Conservation (phyloP, 805 yeast species). For the Wickerhamiella lipophila region DNA sequence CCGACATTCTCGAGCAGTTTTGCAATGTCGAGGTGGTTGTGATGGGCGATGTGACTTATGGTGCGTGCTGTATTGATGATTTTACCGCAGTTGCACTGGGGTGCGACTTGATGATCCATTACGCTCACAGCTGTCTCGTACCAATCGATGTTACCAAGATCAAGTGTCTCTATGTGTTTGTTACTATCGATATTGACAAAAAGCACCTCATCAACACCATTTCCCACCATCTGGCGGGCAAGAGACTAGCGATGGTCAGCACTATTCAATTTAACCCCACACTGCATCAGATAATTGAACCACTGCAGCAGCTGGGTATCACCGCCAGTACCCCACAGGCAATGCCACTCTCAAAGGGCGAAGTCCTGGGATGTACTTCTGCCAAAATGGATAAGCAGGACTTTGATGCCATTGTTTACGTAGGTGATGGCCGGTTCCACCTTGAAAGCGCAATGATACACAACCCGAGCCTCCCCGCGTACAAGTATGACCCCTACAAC, state of each 20-base stretch:
- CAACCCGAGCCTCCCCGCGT: constrained; percentile 86
- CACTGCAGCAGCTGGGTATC: constrained; percentile 33
- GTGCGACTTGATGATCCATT: constrained; percentile 90
- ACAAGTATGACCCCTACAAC: constrained; percentile 87
- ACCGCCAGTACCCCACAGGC: constrained; percentile 78
- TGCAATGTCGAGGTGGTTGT: constrained; percentile 77
- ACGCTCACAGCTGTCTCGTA: constrained; percentile 93
- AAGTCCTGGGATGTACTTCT: constrained; percentile 92
- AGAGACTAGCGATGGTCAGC: constrained; percentile 73
- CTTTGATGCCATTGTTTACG: constrained; percentile 68
- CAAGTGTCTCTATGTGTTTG: constrained; percentile 89
- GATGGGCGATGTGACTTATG: constrained; percentile 98
- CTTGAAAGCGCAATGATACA: constrained; percentile 94
- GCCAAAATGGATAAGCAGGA: constrained; percentile 44
- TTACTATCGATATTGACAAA: constrained; percentile 81
- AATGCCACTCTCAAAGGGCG: constrained; percentile 87
- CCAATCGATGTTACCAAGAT: constrained; percentile 87
- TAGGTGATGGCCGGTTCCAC: constrained; percentile 96
- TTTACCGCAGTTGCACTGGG: constrained; percentile 84
- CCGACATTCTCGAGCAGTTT: constrained; percentile 87
- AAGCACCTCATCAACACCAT: constrained; percentile 68
- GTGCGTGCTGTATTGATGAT: constrained; percentile 97
- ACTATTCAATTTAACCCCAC: constrained; percentile 96
- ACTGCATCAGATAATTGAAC: constrained; percentile 61
- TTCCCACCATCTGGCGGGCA: constrained; percentile 53